Percentiles rank a stretch among this genome's conserved stretches.
Conservation (phyloP, 2,329 filamentous ascomycete species). For the Clarireedia hainanense region DNA sequence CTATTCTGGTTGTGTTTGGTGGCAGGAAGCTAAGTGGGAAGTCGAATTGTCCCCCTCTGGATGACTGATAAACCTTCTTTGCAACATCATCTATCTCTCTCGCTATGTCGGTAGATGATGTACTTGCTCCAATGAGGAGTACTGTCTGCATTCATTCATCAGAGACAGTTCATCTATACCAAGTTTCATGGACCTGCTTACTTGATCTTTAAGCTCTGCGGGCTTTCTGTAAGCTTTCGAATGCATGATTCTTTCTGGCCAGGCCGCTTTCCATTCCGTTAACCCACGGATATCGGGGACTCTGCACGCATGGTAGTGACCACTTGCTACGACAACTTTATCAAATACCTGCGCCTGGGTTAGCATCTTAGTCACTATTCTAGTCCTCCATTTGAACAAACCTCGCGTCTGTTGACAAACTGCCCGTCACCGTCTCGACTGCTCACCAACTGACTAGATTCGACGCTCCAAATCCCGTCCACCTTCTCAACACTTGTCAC, state of each 20-base stretch:
- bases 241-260: constrained; percentile 49
- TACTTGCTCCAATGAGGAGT: constrained; percentile 47
- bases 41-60: constrained; percentile 19
- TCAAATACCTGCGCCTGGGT: constrained; percentile 41
- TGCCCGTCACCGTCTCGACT: constrained; percentile 4
- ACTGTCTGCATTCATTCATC: constrained; percentile 33
- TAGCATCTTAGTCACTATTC: background rate
- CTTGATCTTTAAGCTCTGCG: constrained; percentile 45
- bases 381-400: background rate
- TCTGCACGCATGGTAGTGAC: constrained; percentile 58
- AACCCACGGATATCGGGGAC: constrained; percentile 55
- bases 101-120: constrained; percentile 38
- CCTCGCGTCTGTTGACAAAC: background rate
- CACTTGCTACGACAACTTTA: constrained; percentile 56
- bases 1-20: constrained; percentile 13
- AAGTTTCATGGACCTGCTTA: constrained; percentile 3
- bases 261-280: constrained; percentile 44
- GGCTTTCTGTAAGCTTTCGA: constrained; percentile 67
- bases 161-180: background rate
- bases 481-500: constrained; percentile 21
- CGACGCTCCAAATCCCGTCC: constrained; percentile 16
- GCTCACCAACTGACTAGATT: constrained; percentile 11
- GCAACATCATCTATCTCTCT: constrained; percentile 19
- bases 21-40: constrained; percentile 18
- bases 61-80: constrained; percentile 23